phyloP scores from a whole-genome alignment of 495 filamentous ascomycete genomes.

The Penicillium longicatenatum region DNA sequence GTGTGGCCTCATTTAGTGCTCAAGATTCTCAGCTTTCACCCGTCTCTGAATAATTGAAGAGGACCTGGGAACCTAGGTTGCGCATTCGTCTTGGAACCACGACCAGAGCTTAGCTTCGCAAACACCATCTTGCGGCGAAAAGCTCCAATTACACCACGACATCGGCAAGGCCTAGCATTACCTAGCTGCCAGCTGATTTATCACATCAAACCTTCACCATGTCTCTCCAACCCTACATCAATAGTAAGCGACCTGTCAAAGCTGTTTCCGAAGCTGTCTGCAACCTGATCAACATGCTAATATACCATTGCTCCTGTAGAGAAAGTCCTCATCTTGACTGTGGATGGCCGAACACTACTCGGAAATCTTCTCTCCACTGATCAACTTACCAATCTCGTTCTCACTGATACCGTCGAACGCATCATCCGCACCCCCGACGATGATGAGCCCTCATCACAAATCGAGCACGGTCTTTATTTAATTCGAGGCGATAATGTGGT shows the following conservation, averaged over 20 bases:
- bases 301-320: constrained; percentile 51
- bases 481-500: constrained; percentile 94
- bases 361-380: constrained; percentile 86
- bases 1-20: neutral
- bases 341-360: constrained; percentile 85
- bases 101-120: neutral
- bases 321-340: constrained; percentile 87
- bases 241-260: constrained; percentile 55
- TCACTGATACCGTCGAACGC: constrained; percentile 81
- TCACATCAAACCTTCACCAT: constrained; percentile 38
- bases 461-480: constrained; percentile 85
- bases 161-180: neutral
- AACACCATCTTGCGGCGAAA: neutral
- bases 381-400: constrained; percentile 89
- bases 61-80: neutral
- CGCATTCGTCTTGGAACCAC: neutral
- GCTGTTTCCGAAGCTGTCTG: neutral
- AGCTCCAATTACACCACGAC: neutral
- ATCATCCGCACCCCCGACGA: constrained; percentile 85
- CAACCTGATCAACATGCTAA: neutral
- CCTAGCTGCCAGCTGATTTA: neutral
- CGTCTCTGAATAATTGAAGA: neutral
- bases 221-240: constrained; percentile 68
- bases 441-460: constrained; percentile 75
- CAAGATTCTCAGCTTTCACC: neutral